Evolutionary conservation across 176 grass and related monocot species (phyloP).

Genomic region (Hordeum marinum): DNA sequence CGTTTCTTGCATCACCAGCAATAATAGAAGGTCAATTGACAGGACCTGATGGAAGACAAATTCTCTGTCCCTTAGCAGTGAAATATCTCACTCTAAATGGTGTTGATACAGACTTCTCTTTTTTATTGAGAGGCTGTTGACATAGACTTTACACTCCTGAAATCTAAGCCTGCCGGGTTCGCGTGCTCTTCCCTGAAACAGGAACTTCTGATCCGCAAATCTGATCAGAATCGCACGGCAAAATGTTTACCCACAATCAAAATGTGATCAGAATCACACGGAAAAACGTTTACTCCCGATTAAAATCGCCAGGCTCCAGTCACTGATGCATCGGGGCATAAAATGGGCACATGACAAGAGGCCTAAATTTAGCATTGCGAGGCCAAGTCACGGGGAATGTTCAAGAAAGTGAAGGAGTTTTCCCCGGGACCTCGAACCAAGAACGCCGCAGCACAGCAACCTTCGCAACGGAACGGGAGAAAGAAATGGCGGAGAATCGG

Average conservation of each 20-base stretch:
- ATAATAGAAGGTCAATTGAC: conserved; percentile 8
- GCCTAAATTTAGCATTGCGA: background rate
- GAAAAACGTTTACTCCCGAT: background rate
- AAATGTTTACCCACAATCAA: background rate
- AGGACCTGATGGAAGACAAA: background rate
- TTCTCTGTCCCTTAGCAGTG: background rate
- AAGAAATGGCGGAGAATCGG: background rate
- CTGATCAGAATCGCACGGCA: background rate
- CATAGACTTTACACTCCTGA: background rate
- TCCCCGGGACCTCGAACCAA: background rate
- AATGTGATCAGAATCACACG: background rate
- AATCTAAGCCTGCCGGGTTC: background rate
- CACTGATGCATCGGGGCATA: background rate
- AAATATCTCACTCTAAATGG: background rate
- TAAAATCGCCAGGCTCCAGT: background rate
- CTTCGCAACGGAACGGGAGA: background rate
- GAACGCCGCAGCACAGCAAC: background rate
- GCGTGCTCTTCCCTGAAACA: background rate
- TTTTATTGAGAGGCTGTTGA: background rate
- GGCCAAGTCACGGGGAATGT: background rate
- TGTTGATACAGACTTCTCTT: background rate
- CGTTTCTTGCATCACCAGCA: background rate
- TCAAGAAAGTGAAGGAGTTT: background rate
- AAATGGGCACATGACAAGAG: background rate
- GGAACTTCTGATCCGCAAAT: background rate